Percentiles rank a stretch among this genome's conserved stretches.
phyloP scores from a whole-genome alignment of 495 filamentous ascomycete species.

The Bombardia bombarda region DNA sequence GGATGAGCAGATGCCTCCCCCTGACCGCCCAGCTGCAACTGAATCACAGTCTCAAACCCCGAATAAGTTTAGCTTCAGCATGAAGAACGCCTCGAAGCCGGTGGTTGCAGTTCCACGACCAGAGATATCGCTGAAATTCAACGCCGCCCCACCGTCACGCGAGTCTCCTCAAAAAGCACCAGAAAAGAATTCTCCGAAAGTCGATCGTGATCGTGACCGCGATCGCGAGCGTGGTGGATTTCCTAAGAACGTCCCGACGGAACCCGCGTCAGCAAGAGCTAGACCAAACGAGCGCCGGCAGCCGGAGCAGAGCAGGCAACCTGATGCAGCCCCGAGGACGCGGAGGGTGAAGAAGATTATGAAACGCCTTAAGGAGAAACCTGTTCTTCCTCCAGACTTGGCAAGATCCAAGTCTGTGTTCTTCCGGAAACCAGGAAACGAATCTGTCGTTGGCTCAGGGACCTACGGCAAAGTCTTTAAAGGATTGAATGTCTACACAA shows the following conservation, averaged over 20 bases:
- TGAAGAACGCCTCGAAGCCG: slow-evolving; percentile 62
- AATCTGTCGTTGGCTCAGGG: slow-evolving; percentile 87
- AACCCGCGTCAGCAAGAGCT: slow-evolving; percentile 43
- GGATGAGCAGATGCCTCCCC: slow-evolving; percentile 20
- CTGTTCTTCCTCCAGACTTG: slow-evolving; percentile 61
- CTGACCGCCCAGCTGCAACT: slow-evolving; percentile 6
- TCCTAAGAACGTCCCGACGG: slow-evolving; percentile 39
- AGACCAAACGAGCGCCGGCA: slow-evolving; percentile 41
- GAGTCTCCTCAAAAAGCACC: slow-evolving; percentile 21
- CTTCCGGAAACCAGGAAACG: slow-evolving; percentile 85
- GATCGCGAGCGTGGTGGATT: slow-evolving; percentile 39
- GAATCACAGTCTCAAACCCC: slow-evolving; percentile 40
- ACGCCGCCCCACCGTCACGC: slow-evolving; percentile 39
- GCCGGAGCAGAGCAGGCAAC: slow-evolving; percentile 26
- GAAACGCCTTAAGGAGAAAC: slow-evolving; percentile 63
- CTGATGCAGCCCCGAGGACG: slow-evolving; percentile 33
- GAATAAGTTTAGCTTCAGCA: slow-evolving; percentile 80
- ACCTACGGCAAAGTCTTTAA: slow-evolving; percentile 99
- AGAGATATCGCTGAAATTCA: slow-evolving; percentile 66
- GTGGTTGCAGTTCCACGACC: slow-evolving; percentile 55
- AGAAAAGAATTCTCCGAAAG: slow-evolving; percentile 18
- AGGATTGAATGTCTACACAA: slow-evolving; percentile 90
- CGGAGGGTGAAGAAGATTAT: slow-evolving; percentile 59
- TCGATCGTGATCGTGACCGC: slow-evolving; percentile 38
- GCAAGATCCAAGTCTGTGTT: slow-evolving; percentile 76